A percentile compares a stretch with the other conserved stretches of the same genome.
These are phyloP conservation scores for Syzygium oleosum DNA, from an alignment of 345 rosid species.

Conservation along the genomic window DNA sequence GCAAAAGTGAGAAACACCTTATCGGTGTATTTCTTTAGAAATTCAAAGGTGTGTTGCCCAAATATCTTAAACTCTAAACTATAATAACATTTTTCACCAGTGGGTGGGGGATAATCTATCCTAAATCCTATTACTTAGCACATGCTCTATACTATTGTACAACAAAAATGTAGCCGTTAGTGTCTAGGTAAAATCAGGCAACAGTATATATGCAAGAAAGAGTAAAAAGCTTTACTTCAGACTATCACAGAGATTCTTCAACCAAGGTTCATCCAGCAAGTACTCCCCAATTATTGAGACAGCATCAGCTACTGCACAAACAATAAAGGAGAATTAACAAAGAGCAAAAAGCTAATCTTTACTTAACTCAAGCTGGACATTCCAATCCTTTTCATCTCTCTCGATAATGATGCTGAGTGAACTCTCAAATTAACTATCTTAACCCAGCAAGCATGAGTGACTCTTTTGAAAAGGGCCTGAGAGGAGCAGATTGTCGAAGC, in stretches of 20 bases:
- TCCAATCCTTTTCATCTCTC: neutral
- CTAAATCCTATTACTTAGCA: neutral
- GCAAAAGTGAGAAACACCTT: neutral
- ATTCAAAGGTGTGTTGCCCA: neutral
- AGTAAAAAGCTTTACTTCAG: conserved; percentile 35
- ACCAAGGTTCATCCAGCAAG: conserved; percentile 72
- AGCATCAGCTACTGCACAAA: conserved; percentile 56
- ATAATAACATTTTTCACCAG: neutral
- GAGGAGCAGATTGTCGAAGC: neutral
- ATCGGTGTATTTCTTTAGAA: neutral
- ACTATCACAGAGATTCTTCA: conserved; percentile 55
- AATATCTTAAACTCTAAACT: neutral
- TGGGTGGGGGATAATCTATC: neutral
- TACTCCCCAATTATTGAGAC: conserved; percentile 71
- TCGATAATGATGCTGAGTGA: neutral
- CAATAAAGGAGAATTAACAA: neutral
- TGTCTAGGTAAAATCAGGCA: neutral
- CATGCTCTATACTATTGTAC: neutral
- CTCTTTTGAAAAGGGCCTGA: neutral
- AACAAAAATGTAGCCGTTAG: neutral
- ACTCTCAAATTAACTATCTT: neutral
- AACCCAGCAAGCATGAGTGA: neutral
- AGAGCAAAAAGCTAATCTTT: neutral
- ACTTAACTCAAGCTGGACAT: neutral
- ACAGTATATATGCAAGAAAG: neutral